Evolutionary conservation across 1,139 yeast species (phyloP), one percentile per base, ranked within the genome.

Genomic region (Nakaseomyces uthaithaninus): DNA sequence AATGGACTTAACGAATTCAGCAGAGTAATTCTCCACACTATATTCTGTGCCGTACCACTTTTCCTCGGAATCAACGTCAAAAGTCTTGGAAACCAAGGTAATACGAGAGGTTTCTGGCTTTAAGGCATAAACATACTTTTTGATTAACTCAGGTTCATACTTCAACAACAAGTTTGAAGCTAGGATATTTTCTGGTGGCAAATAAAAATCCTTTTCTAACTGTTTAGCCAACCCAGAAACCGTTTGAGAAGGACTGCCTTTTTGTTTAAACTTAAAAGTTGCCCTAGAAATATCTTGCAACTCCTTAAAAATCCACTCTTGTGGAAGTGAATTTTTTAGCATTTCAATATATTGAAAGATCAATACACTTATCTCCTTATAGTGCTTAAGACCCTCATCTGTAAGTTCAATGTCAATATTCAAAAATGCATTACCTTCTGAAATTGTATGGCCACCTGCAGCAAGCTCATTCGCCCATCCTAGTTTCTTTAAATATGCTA

Each of bases 31-130:
- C 15, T 65, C 68, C 34, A 71, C 62, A 2, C 73, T 64, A 55
- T 86, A 84, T 49, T 82, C 81, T 0, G 97, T 86, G 4, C 94
- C 95, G 55, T 91, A 91, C 95, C 95, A 89, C 53, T 75, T 69
- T 60, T 91, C 98, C 12, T 53, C 67, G 16, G 63, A 47, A 38
- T 64, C 58, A 2, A 66, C 61, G 19, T 58, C 59, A 23, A 74
- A 61, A 6, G 63, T 62, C 49, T 74, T 77, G 0, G 83, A 71
- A 8, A 79, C 67, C 31, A 89, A 59, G 27, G 72, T 66, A 8
- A 76, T 67, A 47, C 89, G 71, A 49, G 81, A 74, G 52, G 83
- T 86, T 19, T 71, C 67, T 0, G 79, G 71, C 34, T 56, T 70
- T 43, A 91, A 66, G 45, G 67, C 67, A 0, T 62, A 52, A 10